Percentiles rank a stretch among this genome's conserved stretches.
phyloP scores from a whole-genome alignment of 2,329 filamentous ascomycete species.

The Colletotrichum salicis region DNA sequence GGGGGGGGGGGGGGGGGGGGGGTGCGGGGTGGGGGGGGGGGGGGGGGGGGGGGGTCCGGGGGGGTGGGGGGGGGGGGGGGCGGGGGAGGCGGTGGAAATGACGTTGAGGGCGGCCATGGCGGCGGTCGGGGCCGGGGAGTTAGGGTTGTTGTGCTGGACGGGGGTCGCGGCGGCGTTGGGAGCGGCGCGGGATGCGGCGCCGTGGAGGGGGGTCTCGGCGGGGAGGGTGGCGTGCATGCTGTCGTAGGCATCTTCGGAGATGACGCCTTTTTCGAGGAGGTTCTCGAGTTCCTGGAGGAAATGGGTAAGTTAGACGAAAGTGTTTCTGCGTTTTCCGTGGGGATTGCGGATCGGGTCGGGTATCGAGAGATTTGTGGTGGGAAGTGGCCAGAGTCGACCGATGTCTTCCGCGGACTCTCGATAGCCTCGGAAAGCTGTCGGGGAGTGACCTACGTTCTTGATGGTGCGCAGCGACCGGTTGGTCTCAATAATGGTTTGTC shows the following conservation, averaged over 20 bases:
- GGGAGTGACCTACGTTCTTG: conserved; percentile 73
- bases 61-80: too few relatives aligned
- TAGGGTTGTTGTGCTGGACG: conserved; percentile 41
- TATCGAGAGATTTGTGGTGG: conserved; percentile 2
- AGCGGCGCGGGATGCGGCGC: conserved; percentile 55
- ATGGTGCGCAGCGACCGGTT: conserved; percentile 89
- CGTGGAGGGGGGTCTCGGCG: conserved; percentile 70
- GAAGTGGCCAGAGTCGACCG: neutral
- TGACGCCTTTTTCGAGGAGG: conserved; percentile 83
- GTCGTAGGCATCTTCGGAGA: conserved; percentile 80
- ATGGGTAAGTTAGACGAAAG: conserved; percentile 4
- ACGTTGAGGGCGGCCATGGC: conserved; percentile 56
- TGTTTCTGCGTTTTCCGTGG: conserved; percentile 3
- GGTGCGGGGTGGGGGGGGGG: too few relatives aligned
- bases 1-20: too few relatives aligned
- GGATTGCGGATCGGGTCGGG: conserved; percentile 13
- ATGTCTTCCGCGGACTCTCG: neutral
- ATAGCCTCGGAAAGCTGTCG: neutral
- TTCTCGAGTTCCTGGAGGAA: conserved; percentile 86
- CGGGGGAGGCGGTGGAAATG: too few relatives aligned
- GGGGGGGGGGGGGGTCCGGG: too few relatives aligned
- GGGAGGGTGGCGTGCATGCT: conserved; percentile 81
- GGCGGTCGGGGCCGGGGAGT: conserved; percentile 46
- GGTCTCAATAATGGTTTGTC: conserved; percentile 72
- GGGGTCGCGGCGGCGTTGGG: conserved; percentile 45